Evolutionary conservation across 495 filamentous ascomycete species (phyloP).

Genomic region (Geoglossum glabrum): DNA sequence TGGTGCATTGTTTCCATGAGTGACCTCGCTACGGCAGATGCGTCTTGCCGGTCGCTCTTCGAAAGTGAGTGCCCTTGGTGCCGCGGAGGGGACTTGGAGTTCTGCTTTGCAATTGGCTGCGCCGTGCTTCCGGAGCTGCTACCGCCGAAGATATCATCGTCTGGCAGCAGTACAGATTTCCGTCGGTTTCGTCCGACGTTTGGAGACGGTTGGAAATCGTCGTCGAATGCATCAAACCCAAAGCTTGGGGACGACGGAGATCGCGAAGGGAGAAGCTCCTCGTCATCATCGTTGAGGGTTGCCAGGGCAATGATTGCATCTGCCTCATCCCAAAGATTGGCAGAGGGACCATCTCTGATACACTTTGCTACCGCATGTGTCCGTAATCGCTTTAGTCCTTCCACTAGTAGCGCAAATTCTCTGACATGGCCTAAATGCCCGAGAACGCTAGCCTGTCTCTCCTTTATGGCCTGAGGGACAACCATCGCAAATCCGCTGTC

Average conservation of each 20-base stretch:
- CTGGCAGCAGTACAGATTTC: conserved; percentile 37
- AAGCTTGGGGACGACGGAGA: conserved; percentile 32
- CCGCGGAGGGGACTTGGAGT: conserved; percentile 2
- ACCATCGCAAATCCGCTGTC: conserved; percentile 37
- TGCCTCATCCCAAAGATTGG: conserved; percentile 61
- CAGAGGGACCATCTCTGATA: conserved; percentile 39
- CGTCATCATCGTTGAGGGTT: conserved; percentile 53
- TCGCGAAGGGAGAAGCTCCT: conserved; percentile 24
- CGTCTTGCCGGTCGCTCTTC: conserved; percentile 22
- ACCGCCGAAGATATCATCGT: conserved; percentile 41
- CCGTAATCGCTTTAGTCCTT: conserved; percentile 53
- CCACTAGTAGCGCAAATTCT: conserved; percentile 63
- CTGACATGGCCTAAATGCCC: conserved; percentile 76
- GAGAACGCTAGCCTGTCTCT: conserved; percentile 64
- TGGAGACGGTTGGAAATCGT: conserved; percentile 26
- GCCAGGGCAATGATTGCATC: conserved; percentile 75
- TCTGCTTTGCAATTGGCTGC: conserved; percentile 1
- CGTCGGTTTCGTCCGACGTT: conserved; percentile 14
- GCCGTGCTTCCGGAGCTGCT: not conserved
- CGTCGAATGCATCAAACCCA: conserved; percentile 39
- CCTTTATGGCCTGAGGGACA: conserved; percentile 64
- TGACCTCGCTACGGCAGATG: conserved; percentile 45
- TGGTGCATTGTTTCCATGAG: conserved; percentile 74
- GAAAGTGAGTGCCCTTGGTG: conserved; percentile 7
- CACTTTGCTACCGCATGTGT: conserved; percentile 42